Evolutionary conservation across 345 rosid species (phyloP), one percentile per base, ranked within the genome.

Genomic region (Acer saccharum): DNA sequence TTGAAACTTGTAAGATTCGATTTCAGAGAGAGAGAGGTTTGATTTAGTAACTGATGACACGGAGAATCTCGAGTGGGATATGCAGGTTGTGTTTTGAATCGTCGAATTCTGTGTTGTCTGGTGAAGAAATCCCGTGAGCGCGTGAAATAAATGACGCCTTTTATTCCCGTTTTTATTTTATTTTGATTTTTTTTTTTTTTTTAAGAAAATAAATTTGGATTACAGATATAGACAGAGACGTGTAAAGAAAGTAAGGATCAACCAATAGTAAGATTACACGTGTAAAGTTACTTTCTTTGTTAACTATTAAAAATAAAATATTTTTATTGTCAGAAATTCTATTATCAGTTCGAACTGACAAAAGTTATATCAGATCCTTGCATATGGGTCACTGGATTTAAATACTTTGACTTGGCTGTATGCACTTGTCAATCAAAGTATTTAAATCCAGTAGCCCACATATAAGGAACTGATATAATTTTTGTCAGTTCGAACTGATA

Each of bases 61-160:
- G 39, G 35, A 55, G 72, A 54, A 35, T 50, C 71, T 20, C 6
- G 3, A 20, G 6, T 2, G 25, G 29, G 43, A 65, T 46, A 21
- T 64, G 6, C 18, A 2, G 58, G 14, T 60, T 60, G 64, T 50
- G 29, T 25, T 21, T 27, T 65, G 78, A 66, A 75, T 66, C 78
- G 39, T 41, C 63, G 41, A 62, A 41, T 32, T 41, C 43, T 50
- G 8, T 6, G 10, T 3, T 27, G 18, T 23, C 6, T 9, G 50
- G 7, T 44, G 18, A 9, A 48, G 17, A 58, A 60, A 41, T 58
- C 68, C 39, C 55, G 10, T 4, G 20, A 18, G 57, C 48, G 35
- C 23, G 44, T 12, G 65, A 9, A 62, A 14, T 3, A 9, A 39
- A 67, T 39, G 50, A 67, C 9, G 0, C 35, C 20, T 46, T 17